phyloP scores from a whole-genome alignment of 78 protist species.

The Planoprotostelium fungivorum region DNA sequence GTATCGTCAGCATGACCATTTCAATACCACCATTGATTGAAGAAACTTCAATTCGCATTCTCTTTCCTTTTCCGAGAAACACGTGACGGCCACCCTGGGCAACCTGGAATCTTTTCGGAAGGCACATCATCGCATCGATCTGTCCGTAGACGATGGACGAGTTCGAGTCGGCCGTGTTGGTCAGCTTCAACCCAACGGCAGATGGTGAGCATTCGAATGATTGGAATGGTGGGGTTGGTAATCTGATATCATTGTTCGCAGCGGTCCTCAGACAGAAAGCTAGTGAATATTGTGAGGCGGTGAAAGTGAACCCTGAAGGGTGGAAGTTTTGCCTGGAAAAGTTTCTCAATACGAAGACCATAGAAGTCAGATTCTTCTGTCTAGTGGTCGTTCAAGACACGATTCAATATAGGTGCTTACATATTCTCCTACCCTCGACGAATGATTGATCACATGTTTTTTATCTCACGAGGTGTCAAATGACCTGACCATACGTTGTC shows the following conservation, averaged over 20 bases:
- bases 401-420: conserved; percentile 15
- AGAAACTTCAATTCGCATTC: too few species aligned
- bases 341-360: conserved; percentile 13
- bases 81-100: too few species aligned
- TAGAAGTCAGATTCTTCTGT: conserved; percentile 54
- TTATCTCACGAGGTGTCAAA: too few species aligned
- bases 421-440: background rate
- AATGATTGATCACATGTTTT: background rate
- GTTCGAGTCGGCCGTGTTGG: conserved; percentile 49
- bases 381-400: conserved; percentile 52
- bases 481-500: background rate
- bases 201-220: background rate
- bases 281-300: conserved; percentile 12
- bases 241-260: background rate
- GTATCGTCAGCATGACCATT: too few species aligned
- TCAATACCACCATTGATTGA: too few species aligned
- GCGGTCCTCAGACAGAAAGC: conserved; percentile 52
- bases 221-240: background rate
- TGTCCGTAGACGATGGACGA: too few species aligned
- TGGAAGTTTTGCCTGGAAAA: conserved; percentile 52
- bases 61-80: too few species aligned
- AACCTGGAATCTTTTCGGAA: too few species aligned
- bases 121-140: too few species aligned
- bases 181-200: conserved; percentile 28
- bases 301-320: conserved; percentile 26